These are phyloP conservation scores for Metschnikowia similis DNA, from an alignment of 805 yeast genomes.

Conservation along the genomic window DNA sequence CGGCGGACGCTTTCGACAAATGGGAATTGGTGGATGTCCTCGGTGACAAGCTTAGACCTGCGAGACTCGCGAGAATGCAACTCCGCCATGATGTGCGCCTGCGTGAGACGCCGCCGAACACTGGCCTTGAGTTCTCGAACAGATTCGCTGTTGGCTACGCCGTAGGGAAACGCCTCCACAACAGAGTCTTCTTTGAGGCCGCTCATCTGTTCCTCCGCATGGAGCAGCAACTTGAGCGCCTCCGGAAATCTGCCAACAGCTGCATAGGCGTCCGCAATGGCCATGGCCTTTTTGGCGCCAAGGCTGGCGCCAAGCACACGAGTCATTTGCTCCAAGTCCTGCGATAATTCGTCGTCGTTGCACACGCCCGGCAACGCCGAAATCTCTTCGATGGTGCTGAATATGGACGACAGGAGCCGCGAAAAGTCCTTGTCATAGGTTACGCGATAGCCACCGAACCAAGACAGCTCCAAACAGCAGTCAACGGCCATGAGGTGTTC, in stretches of 20 bases:
- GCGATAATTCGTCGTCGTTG: constrained; percentile 67
- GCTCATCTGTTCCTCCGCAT: constrained; percentile 20
- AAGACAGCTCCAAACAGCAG: constrained; percentile 16
- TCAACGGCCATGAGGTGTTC: constrained; percentile 59
- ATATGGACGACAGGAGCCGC: constrained; percentile 48
- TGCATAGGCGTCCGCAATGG: constrained; percentile 45
- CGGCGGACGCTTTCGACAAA: constrained; percentile 20
- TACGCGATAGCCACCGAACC: not conserved
- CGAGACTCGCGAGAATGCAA: constrained; percentile 27
- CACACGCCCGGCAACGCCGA: constrained; percentile 89
- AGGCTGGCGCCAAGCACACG: constrained; percentile 30
- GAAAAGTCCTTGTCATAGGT: constrained; percentile 36
- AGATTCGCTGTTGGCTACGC: constrained; percentile 36
- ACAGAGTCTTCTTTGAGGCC: constrained; percentile 19
- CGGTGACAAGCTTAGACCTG: constrained; percentile 31
- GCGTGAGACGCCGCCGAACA: constrained; percentile 16
- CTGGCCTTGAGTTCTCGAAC: constrained; percentile 21
- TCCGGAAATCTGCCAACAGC: constrained; percentile 39
- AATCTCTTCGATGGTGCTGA: constrained; percentile 52
- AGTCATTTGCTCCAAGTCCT: constrained; percentile 49
- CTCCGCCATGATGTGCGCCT: constrained; percentile 46
- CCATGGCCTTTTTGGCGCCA: constrained; percentile 37
- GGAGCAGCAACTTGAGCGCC: constrained; percentile 41
- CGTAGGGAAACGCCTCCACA: constrained; percentile 38
- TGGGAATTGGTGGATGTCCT: constrained; percentile 40